Evolutionary conservation across 345 rosid genomes (phyloP).

Genomic region (Triadica sebifera): DNA sequence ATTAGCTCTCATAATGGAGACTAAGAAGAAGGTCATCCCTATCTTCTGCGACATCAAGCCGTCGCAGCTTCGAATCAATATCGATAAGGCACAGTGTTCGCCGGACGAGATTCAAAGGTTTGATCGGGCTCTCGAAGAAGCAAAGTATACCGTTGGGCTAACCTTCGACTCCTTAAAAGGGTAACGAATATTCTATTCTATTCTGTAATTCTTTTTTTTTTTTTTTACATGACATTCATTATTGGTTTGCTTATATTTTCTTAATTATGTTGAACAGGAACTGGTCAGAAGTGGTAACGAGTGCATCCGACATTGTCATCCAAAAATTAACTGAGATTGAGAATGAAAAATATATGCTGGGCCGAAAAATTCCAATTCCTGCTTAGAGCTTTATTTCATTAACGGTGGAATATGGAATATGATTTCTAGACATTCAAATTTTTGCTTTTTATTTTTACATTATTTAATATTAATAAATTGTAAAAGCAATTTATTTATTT

Average conservation of each 20-base stretch:
- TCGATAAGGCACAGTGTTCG: constrained; percentile 30
- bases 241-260: no score
- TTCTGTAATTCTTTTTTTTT: no score
- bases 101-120: constrained; percentile 46
- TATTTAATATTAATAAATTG: constrained; percentile 1
- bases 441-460: background rate
- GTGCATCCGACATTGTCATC: constrained; percentile 56
- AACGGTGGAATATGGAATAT: background rate
- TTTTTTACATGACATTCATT: no score
- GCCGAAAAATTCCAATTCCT: constrained; percentile 6
- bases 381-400: background rate
- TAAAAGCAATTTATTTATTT: background rate
- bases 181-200: constrained; percentile 25
- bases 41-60: constrained; percentile 75
- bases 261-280: constrained; percentile 34
- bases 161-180: constrained; percentile 60
- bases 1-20: constrained; percentile 67
- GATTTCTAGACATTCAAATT: background rate
- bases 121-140: constrained; percentile 63
- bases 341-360: constrained; percentile 26
- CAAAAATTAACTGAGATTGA: constrained; percentile 54
- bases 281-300: constrained; percentile 57
- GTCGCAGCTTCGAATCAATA: constrained; percentile 47
- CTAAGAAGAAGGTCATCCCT: constrained; percentile 61
- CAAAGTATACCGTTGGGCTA: constrained; percentile 61